phyloP scores from a whole-genome alignment of 2,329 filamentous ascomycete genomes.

The Trichoderma atroviride region DNA sequence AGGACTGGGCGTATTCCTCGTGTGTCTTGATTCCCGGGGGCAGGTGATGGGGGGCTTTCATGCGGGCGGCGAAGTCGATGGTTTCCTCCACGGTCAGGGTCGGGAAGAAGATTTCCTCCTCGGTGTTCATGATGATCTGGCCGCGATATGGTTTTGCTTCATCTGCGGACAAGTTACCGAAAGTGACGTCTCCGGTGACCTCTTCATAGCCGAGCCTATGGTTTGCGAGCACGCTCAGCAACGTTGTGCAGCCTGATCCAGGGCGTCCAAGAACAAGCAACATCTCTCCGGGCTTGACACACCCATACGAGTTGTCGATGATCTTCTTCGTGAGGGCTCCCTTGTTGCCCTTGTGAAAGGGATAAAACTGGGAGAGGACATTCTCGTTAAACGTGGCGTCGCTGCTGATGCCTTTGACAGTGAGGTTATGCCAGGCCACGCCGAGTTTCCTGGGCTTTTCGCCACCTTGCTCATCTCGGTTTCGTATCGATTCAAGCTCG shows the following conservation, averaged over 20 bases:
- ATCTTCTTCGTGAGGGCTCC: slow-evolving; percentile 65
- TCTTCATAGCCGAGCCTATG: slow-evolving; percentile 60
- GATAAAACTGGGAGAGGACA: slow-evolving; percentile 60
- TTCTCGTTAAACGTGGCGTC: slow-evolving; percentile 68
- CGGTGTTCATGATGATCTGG: slow-evolving; percentile 70
- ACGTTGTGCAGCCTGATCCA: slow-evolving; percentile 69
- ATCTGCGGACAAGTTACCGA: slow-evolving; percentile 53
- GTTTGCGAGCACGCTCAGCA: slow-evolving; percentile 72
- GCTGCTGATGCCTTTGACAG: slow-evolving; percentile 61
- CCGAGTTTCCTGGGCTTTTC: slow-evolving; percentile 54
- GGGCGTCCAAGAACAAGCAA: slow-evolving; percentile 69
- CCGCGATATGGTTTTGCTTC: slow-evolving; percentile 55
- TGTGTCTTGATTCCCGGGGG: slow-evolving; percentile 45
- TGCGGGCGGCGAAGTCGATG: slow-evolving; percentile 66
- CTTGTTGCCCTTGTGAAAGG: slow-evolving; percentile 52
- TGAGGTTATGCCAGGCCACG: slow-evolving; percentile 66
- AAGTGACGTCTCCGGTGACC: slow-evolving; percentile 61
- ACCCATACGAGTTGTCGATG: slow-evolving; percentile 66
- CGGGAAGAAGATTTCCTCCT: slow-evolving; percentile 67
- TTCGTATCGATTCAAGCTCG: too few species aligned
- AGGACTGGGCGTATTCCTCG: slow-evolving; percentile 49
- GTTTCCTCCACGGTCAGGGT: slow-evolving; percentile 72
- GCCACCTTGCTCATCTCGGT: too few species aligned
- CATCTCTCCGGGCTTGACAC: slow-evolving; percentile 74
- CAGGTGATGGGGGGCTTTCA: slow-evolving; percentile 57